Evolutionary conservation across 768 basidiomycete genomes (phyloP).

Genomic region (Fistulinella prunicolor): DNA sequence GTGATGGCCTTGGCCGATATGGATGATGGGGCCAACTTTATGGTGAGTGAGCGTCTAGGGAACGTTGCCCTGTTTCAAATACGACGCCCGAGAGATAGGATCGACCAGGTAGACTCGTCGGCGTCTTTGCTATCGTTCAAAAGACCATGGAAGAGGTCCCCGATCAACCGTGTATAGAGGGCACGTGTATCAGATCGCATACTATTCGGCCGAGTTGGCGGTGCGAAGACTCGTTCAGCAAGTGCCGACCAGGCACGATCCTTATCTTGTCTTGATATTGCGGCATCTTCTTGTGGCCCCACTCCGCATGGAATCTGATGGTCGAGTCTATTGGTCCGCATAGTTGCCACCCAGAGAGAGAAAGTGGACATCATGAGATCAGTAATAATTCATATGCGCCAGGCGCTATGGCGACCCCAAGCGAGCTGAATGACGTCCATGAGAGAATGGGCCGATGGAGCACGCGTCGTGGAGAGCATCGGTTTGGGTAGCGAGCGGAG

Average conservation of each 20-base stretch:
- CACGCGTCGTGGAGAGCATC: conserved; percentile 1
- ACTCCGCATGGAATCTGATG: no score
- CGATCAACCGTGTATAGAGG: background rate
- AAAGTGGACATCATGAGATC: conserved; percentile 22
- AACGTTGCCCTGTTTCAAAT: conserved; percentile 25
- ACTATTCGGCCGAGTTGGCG: conserved; percentile 15
- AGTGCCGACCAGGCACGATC: background rate
- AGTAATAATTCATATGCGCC: conserved; percentile 32
- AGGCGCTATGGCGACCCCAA: conserved; percentile 24
- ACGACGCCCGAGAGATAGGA: conserved; percentile 22
- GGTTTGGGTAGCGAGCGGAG: background rate
- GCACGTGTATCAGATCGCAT: conserved; percentile 6
- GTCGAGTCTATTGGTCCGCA: no score
- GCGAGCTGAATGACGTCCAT: no score
- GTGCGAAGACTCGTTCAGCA: conserved; percentile 8
- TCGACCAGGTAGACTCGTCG: conserved; percentile 11
- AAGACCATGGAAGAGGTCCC: background rate
- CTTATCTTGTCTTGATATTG: background rate
- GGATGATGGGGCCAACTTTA: no score
- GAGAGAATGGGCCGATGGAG: background rate
- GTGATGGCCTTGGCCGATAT: no score
- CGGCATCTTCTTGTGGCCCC: no score
- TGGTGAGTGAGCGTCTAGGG: conserved; percentile 17
- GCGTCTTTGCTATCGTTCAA: background rate
- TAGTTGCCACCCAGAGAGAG: no score